These are phyloP conservation scores for Medicago ruthenica DNA, from an alignment of 306 rosid genomes.

Conservation along the genomic window DNA sequence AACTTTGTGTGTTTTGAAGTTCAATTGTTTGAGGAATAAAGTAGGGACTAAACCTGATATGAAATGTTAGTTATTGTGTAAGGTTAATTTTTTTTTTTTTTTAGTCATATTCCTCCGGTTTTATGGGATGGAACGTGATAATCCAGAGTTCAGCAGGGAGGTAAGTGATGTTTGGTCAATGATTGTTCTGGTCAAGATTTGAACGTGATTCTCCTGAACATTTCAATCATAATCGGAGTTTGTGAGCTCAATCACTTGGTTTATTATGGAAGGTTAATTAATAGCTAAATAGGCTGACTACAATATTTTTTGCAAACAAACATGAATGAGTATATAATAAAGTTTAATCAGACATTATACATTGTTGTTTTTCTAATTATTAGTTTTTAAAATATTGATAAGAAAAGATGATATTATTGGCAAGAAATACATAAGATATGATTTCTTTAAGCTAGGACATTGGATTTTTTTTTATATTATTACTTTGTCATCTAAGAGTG, in stretches of 20 bases:
- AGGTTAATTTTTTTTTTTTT: neutral
- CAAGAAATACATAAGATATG: neutral
- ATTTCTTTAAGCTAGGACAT: constrained; percentile 27
- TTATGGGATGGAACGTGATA: too few relatives aligned
- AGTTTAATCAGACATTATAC: constrained; percentile 28
- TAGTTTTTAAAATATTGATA: constrained; percentile 19
- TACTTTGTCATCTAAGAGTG: constrained; percentile 26
- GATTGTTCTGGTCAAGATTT: too few relatives aligned
- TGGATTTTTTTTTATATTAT: constrained; percentile 3
- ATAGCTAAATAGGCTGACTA: constrained; percentile 16
- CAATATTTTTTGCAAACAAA: constrained; percentile 30
- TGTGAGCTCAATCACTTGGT: neutral
- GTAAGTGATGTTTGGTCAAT: neutral
- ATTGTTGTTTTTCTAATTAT: constrained; percentile 3
- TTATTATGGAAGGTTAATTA: constrained; percentile 27
- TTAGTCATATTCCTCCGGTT: neutral
- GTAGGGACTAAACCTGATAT: constrained; percentile 13
- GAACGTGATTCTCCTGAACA: too few relatives aligned
- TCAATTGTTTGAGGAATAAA: constrained; percentile 22
- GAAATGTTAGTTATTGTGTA: constrained; percentile 20
- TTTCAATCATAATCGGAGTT: too few relatives aligned
- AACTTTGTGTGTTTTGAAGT: constrained; percentile 24
- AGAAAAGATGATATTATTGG: neutral
- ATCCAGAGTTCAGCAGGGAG: neutral
- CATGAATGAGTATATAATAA: neutral